phyloP scores from a whole-genome alignment of 2,329 filamentous ascomycete genomes.

The Penicillium sp. region DNA sequence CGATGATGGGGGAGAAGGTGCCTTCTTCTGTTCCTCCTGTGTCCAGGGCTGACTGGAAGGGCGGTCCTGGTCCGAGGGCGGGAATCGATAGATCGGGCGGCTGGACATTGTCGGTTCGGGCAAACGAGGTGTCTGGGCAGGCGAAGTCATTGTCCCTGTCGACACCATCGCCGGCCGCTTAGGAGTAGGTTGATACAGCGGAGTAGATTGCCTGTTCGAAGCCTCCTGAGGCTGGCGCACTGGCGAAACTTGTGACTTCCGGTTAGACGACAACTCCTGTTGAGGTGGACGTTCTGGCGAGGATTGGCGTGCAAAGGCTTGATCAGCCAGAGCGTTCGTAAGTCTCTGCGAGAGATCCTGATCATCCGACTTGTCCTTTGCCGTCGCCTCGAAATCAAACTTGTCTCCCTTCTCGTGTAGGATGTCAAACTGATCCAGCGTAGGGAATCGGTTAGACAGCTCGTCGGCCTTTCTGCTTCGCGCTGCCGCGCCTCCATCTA shows the following conservation, averaged over 20 bases:
- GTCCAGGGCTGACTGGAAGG: slow-evolving; percentile 55
- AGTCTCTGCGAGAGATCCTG: slow-evolving; percentile 68
- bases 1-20: slow-evolving; percentile 39
- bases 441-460: slow-evolving; percentile 82
- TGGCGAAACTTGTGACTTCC: slow-evolving; percentile 32
- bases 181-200: slow-evolving; percentile 50
- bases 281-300: slow-evolving; percentile 28
- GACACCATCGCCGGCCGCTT: slow-evolving; percentile 63
- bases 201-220: slow-evolving; percentile 31
- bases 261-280: slow-evolving; percentile 34
- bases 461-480: slow-evolving; percentile 68
- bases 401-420: slow-evolving; percentile 81
- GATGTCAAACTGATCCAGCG: slow-evolving; percentile 89
- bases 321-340: slow-evolving; percentile 77
- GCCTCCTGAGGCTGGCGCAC: slow-evolving; percentile 32
- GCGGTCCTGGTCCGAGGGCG: slow-evolving; percentile 50
- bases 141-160: slow-evolving; percentile 79
- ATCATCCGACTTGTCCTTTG: slow-evolving; percentile 48
- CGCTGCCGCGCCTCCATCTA: slow-evolving; percentile 68
- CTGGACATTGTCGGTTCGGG: slow-evolving; percentile 33
- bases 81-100: slow-evolving; percentile 60
- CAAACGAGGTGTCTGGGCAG: slow-evolving; percentile 47
- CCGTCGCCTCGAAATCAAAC: slow-evolving; percentile 75
- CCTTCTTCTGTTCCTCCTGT: slow-evolving; percentile 33
- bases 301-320: slow-evolving; percentile 69